Conservation (phyloP, 768 basidiomycete genomes). For the Antrodiella citrinella region DNA sequence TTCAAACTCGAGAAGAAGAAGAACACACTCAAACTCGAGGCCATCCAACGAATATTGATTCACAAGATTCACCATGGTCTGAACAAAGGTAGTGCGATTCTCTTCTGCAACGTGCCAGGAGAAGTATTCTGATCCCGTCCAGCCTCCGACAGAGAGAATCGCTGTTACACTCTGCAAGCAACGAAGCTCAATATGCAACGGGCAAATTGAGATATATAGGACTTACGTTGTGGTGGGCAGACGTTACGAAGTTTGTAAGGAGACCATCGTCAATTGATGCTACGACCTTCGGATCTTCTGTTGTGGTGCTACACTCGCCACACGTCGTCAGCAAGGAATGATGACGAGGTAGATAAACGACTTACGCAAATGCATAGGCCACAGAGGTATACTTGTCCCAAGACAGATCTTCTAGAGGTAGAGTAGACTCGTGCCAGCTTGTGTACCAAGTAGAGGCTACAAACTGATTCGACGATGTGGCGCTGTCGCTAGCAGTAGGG, state of each 20-base stretch:
- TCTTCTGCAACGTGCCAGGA: conserved; percentile 48
- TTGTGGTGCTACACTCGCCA: neutral
- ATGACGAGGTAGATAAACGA: too few relatives aligned
- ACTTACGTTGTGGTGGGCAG: neutral
- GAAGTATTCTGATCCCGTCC: conserved; percentile 57
- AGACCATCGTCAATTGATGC: neutral
- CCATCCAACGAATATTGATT: conserved; percentile 28
- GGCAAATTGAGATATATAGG: neutral
- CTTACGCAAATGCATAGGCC: conserved; percentile 62
- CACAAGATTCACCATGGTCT: conserved; percentile 44
- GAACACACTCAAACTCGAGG: conserved; percentile 11
- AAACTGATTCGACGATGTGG: conserved; percentile 4
- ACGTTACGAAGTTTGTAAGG: neutral
- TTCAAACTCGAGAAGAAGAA: too few relatives aligned
- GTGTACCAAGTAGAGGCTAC: conserved; percentile 59
- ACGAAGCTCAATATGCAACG: too few relatives aligned
- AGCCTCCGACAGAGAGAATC: conserved; percentile 62
- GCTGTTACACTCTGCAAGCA: too few relatives aligned
- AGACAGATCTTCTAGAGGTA: conserved; percentile 44
- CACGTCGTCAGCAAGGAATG: too few relatives aligned
- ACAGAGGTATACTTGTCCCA: conserved; percentile 65
- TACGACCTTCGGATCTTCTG: neutral
- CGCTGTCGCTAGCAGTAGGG: neutral
- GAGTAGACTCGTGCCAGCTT: conserved; percentile 49
- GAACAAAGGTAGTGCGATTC: conserved; percentile 58